These are phyloP conservation scores for Kodamaea anthophila DNA, from an alignment of 1,139 yeast genomes.

Conservation along the genomic window DNA sequence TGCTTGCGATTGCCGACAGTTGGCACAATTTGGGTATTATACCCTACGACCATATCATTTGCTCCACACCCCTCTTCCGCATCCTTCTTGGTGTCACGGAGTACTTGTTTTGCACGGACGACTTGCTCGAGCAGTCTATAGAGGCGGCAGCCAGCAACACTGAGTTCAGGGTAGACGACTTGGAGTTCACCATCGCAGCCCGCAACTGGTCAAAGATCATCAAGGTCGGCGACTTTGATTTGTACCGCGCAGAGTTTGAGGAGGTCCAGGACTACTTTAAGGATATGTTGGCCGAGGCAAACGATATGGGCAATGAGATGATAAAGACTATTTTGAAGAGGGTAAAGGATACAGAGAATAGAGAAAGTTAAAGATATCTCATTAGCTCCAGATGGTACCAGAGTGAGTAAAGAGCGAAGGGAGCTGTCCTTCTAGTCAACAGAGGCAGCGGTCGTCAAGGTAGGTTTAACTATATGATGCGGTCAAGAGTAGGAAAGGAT, in stretches of 20 bases:
- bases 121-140: constrained; percentile 70
- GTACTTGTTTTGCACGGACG: constrained; percentile 80
- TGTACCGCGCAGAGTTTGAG: constrained; percentile 69
- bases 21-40: constrained; percentile 82
- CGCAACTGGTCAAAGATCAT: constrained; percentile 83
- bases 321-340: constrained; percentile 69
- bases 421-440: no score
- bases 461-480: no score
- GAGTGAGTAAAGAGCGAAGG: no score
- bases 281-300: constrained; percentile 87
- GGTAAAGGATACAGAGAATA: constrained; percentile 36
- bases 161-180: constrained; percentile 78
- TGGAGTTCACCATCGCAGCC: constrained; percentile 79
- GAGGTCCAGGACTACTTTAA: constrained; percentile 73
- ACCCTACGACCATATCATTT: constrained; percentile 94
- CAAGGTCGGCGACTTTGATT: constrained; percentile 64
- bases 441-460: no score
- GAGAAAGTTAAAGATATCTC: neutral
- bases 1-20: constrained; percentile 87
- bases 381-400: no score
- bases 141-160: constrained; percentile 61
- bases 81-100: constrained; percentile 93
- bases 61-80: constrained; percentile 88
- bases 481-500: no score
- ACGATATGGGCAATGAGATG: constrained; percentile 91